Evolutionary conservation across 2,329 filamentous ascomycete genomes (phyloP), one percentile per base, ranked within the genome.

Genomic region (Arthrobotrys sinensis): DNA sequence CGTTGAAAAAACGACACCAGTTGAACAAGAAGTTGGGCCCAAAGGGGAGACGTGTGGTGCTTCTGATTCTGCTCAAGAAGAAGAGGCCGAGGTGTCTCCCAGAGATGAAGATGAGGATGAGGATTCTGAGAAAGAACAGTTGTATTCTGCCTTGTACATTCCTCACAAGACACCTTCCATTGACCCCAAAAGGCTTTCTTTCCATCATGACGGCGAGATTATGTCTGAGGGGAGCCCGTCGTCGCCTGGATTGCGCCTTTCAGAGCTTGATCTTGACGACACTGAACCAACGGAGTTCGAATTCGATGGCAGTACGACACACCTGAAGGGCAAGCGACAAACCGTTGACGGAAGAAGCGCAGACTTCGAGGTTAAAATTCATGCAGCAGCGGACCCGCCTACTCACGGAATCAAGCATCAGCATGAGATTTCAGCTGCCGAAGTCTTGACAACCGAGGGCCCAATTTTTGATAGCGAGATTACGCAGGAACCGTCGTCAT

Each of bases 91-190:
- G 24, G 55, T 24, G 19, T 77, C 72, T 38, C 68, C 80, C 45
- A 80, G 68, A 53, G 70, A 80, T 52, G 76, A 80, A 38, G 72
- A 81, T 36, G 80, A 80, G 19, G 80, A 81, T 21, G 87, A 88
- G 81, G 89, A 90, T 81, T 84, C 90, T 62, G 86, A 88, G 73
- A 90, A 92, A 83, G 93, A 96, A 83, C 93, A 95, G 84, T 94
- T 96, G 79, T 93, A 92, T n/a, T 95, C 92, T 36, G 93, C 93
- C 24, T 87, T 94, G 46, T 96, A 96, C 83, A 87, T 94, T 57
- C 93, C 93, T 48, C 93, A 95, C 85, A 90, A 93, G 81, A 88
- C 87, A 24, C 80, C 82, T 50, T 82, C 87, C 76, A 83, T 87
- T 53, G 76, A 79, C 48, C 76, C 75, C 19, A 72, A 71, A 40